Conservation (phyloP, 140 eudicot genomes). For the Erigeron philadelphicus region DNA sequence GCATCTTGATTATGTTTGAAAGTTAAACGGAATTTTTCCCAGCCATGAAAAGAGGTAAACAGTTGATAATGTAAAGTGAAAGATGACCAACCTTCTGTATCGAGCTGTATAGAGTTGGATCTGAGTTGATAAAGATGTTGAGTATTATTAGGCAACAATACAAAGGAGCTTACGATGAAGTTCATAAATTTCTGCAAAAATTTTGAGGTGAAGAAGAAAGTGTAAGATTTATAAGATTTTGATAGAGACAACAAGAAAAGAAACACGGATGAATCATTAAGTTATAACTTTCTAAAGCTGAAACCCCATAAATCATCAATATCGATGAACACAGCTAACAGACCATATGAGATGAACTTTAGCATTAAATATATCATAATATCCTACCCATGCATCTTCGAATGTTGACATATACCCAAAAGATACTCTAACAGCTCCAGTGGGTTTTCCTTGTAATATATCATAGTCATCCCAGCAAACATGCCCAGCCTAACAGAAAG, state of each 20-base stretch:
- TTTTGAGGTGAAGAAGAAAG: not conserved
- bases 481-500: constrained; percentile 71
- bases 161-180: constrained; percentile 57
- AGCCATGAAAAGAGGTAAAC: not conserved
- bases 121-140: constrained; percentile 17
- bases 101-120: constrained; percentile 27
- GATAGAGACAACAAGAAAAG: not conserved
- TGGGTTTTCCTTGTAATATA: constrained; percentile 81
- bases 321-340: not conserved
- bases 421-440: constrained; percentile 93
- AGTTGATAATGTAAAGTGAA: not conserved
- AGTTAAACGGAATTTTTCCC: constrained; percentile 14
- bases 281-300: not conserved
- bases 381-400: constrained; percentile 84
- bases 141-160: constrained; percentile 33
- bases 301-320: not conserved
- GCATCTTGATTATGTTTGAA: constrained; percentile 29
- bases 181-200: constrained; percentile 58
- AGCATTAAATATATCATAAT: constrained; percentile 2
- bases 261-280: not conserved
- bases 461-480: constrained; percentile 97
- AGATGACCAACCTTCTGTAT: constrained; percentile 61
- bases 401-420: constrained; percentile 95
- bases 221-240: constrained; percentile 7
- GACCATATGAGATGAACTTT: not conserved